Base-by-base conservation (phyloP, 805 yeast species). In the Metschnikowia amazonensis region DNA sequence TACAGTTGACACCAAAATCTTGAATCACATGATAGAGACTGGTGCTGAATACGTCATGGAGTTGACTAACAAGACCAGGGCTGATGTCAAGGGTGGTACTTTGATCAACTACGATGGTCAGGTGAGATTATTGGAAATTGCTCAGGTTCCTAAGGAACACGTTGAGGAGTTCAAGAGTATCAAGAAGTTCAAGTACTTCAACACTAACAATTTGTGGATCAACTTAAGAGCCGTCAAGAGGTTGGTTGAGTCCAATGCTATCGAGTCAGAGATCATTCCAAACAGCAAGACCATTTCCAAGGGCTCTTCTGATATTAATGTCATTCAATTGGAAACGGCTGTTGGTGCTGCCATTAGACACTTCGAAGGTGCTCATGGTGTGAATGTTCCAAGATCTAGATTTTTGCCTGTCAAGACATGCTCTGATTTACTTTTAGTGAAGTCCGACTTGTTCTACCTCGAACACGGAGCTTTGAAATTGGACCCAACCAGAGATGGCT, bases 1-100 rank as follows among this genome's bases (percentile, higher is more conserved):
- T 42, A 95, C 97, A 23, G 99, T 94, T 39, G 97, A 94, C 66
- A 75, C 88, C 59, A 81, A 84, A 66, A 89, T 94, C 55, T 77
- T 94, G 62, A 81, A 84, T 69, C 97, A 94, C 75, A 90, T 94
- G 96, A 70, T 89, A 53, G 94, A 87, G 62, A 79, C 95, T 29
- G 84, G 84, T 46, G 82, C 97, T 45, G 98, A 94, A 74, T 94
- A 92, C 70, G 82, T 94, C 57, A 94, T 94, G 99, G 99, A 94
- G 74, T 81, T 94, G 67, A 94, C 99, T 44, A 96, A 92, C 73
- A 94, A 94, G 76, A 94, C 99, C 42, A 84, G 98, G 70, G 99
- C 99, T 29, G 99, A 94, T 68, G 99, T 94, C 63, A 94, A 94
- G 74, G 99, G 99, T 76, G 99, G 98, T 76, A 94, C 98, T 56